These are phyloP conservation scores for Funneliformis caledonium DNA, from an alignment of 371 early-diverging fungal species.

Conservation along the genomic window DNA sequence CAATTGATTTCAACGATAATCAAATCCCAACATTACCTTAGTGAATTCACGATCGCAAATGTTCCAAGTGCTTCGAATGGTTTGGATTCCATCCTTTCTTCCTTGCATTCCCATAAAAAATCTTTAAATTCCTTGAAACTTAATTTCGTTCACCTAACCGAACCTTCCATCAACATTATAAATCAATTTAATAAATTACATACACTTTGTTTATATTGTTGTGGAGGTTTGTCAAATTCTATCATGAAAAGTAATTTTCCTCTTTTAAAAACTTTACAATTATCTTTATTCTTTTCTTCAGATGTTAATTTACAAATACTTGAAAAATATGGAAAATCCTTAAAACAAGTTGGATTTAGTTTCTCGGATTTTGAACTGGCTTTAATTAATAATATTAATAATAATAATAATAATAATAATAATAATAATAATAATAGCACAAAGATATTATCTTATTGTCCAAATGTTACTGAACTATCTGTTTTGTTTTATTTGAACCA, in stretches of 20 bases:
- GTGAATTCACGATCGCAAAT: neutral
- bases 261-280: neutral
- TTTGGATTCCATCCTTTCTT: neutral
- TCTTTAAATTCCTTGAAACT: neutral
- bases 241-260: neutral
- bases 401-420: neutral
- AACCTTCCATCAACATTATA: neutral
- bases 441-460: neutral
- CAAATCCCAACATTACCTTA: neutral
- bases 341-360: neutral
- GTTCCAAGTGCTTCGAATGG: neutral
- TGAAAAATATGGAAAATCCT: neutral
- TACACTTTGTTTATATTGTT: neutral
- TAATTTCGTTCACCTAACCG: neutral
- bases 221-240: neutral
- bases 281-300: neutral
- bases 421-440: neutral
- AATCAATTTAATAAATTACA: slow-evolving; percentile 3
- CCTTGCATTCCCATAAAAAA: neutral
- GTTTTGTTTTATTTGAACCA: neutral
- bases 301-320: neutral
- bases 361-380: neutral
- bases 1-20: neutral
- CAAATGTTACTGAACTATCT: neutral
- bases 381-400: neutral